Base-by-base conservation (phyloP, 1,284 basidiomycete genomes). In the Marasmius tenuissimus region DNA sequence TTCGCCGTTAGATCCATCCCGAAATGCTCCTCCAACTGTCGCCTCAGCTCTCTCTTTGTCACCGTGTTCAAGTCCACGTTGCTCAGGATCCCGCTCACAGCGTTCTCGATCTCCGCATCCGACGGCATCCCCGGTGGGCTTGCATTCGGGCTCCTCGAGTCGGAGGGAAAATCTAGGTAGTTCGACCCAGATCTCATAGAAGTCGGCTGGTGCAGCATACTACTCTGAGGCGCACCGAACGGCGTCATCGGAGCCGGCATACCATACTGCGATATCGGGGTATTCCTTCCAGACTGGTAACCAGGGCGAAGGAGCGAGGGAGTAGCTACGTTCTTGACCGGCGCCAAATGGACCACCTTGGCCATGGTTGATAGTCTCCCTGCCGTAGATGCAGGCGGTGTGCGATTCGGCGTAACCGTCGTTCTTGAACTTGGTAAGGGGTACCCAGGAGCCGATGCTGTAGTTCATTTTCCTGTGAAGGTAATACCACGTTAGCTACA, bases 21-120 rank as follows among this genome's bases (percentile, higher is more conserved):
- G 70, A 89, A 96, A 66, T 84, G 83, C 62, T 87, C 85, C 75
- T 96, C 93, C 56, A 98, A 78, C 70, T 88, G 86, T 62, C 87
- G 82, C 54, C 96, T 85, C 59, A 98, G 89, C 67, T 90, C 90
- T 67, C 94, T 88, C 80, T 97, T 97, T 54, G 95, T 97, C 61
- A 97, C 84, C 20, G 86, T 87, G 70, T 94, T 94, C 59, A 97
- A 79, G 75, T 97, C 94, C 0, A 93, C 93, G 22, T 79, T 78
- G 18, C 81, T 81, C 60, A 97, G 79, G 47, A 96, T 83, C 37
- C 86, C 81, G 61, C 89, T 81, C 3, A 96, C 89, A 4, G 86
- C 85, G 9, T 76, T 77, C 63, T 94, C 91, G 16, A 97, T 79
- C 57, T 94, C 91, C 3, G 75, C 75, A 65, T 94, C 90, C 11